phyloP scores from a whole-genome alignment of 2,329 filamentous ascomycete genomes.

The Pseudogymnoascus sp. region DNA sequence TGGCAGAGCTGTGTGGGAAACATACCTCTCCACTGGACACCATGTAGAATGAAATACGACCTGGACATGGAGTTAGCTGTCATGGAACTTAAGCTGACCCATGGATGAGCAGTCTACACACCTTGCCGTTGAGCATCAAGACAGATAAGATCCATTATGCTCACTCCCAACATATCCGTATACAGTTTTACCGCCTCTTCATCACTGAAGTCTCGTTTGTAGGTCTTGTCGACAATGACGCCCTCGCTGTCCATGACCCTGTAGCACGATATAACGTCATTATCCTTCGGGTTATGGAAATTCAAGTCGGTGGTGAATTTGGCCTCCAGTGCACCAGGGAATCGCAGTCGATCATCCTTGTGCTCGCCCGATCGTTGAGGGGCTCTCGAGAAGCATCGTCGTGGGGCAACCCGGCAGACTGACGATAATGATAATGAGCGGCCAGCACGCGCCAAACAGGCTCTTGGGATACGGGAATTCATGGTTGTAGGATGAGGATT shows the following conservation, averaged over 20 bases:
- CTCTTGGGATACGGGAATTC: slow-evolving; percentile 3
- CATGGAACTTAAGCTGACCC: not conserved
- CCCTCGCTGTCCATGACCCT: slow-evolving; percentile 88
- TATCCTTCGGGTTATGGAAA: slow-evolving; percentile 67
- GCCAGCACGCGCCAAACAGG: slow-evolving; percentile 7
- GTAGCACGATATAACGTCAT: slow-evolving; percentile 79
- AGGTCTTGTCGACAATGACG: slow-evolving; percentile 66
- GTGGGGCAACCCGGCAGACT: slow-evolving; percentile 4
- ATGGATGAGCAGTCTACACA: slow-evolving; percentile 59
- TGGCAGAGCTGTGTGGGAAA: not conserved
- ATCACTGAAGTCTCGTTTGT: slow-evolving; percentile 58
- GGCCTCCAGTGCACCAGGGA: slow-evolving; percentile 92
- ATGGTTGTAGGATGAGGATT: slow-evolving; percentile 8
- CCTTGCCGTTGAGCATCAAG: slow-evolving; percentile 88
- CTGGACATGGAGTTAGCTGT: slow-evolving; percentile 58
- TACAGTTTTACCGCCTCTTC: slow-evolving; percentile 53
- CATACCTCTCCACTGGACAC: slow-evolving; percentile 38
- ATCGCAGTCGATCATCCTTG: slow-evolving; percentile 36
- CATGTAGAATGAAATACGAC: slow-evolving; percentile 70
- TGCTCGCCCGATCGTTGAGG: not conserved
- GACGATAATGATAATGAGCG: slow-evolving; percentile 7
- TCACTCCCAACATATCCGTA: slow-evolving; percentile 55
- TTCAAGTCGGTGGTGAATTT: slow-evolving; percentile 76
- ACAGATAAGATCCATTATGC: slow-evolving; percentile 96
- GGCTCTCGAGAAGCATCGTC: slow-evolving; percentile 5